These are phyloP conservation scores for Eucalyptus regnans DNA, from an alignment of 345 rosid genomes.

Conservation along the genomic window DNA sequence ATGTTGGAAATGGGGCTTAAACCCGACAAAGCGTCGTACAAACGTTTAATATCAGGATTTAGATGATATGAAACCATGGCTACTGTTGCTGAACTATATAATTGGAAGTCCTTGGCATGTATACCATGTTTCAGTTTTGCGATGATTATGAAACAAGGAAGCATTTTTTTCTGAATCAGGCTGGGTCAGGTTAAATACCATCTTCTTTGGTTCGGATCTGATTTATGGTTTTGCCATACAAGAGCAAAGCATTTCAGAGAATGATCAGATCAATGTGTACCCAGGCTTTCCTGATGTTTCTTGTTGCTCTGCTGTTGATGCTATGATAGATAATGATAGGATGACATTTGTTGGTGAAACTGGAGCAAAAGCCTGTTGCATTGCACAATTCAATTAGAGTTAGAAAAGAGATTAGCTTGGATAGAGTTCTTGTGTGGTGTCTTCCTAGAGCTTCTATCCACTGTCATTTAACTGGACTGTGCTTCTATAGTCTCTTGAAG, in stretches of 20 bases:
- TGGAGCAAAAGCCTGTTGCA: not conserved
- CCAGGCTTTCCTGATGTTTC: not conserved
- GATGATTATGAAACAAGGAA: not conserved
- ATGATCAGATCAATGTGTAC: not conserved
- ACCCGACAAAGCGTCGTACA: slow-evolving; percentile 47
- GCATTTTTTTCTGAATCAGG: not conserved
- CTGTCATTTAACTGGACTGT: not conserved
- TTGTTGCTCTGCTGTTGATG: not conserved
- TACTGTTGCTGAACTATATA: not conserved
- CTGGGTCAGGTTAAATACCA: not conserved
- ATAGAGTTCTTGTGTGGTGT: not conserved
- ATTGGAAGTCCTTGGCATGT: not conserved
- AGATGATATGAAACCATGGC: not conserved
- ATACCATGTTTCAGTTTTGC: not conserved
- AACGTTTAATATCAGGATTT: slow-evolving; percentile 42
- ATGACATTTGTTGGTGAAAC: not conserved
- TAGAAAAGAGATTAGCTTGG: not conserved
- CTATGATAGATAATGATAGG: not conserved
- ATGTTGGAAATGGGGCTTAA: slow-evolving; percentile 58
- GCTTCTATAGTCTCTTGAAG: not conserved
- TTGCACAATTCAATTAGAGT: not conserved
- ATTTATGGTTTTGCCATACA: not conserved
- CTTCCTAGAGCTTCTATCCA: not conserved
- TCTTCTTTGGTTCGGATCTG: not conserved
- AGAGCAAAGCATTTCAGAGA: not conserved